Conservation (phyloP, 495 filamentous ascomycete species). For the Chaetomium cochliodes region DNA sequence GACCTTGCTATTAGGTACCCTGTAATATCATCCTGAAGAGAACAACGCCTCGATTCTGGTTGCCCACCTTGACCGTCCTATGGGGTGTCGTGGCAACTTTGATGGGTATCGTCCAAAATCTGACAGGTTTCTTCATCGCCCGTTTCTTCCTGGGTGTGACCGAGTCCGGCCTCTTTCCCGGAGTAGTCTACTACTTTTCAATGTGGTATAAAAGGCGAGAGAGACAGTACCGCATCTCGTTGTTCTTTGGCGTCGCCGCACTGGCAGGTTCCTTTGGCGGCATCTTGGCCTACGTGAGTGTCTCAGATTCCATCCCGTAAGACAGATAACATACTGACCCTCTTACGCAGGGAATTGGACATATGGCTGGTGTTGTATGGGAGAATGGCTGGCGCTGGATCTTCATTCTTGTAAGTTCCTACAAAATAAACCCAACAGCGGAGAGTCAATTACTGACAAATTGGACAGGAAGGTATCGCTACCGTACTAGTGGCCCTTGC, state of each 20-base stretch:
- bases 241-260: constrained; percentile 74
- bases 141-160: constrained; percentile 61
- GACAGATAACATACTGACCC: background rate
- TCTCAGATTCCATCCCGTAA: background rate
- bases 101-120: constrained; percentile 66
- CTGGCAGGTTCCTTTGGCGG: constrained; percentile 80
- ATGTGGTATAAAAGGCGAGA: constrained; percentile 82
- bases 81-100: constrained; percentile 67
- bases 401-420: constrained; percentile 64
- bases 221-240: constrained; percentile 65
- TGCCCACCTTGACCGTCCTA: constrained; percentile 44
- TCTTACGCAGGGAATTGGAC: constrained; percentile 43
- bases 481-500: constrained; percentile 61
- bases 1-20: constrained; percentile 50
- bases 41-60: constrained; percentile 63
- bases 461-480: constrained; percentile 60
- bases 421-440: no score
- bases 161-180: constrained; percentile 62
- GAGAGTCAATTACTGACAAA: background rate
- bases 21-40: constrained; percentile 72
- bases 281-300: constrained; percentile 60
- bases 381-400: constrained; percentile 81
- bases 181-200: constrained; percentile 78
- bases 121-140: constrained; percentile 61
- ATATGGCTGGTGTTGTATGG: constrained; percentile 64